A percentile compares a stretch with the other conserved stretches of the same genome.
Evolutionary conservation across 495 filamentous ascomycete species (phyloP).

Genomic region (Neurospora sp.): DNA sequence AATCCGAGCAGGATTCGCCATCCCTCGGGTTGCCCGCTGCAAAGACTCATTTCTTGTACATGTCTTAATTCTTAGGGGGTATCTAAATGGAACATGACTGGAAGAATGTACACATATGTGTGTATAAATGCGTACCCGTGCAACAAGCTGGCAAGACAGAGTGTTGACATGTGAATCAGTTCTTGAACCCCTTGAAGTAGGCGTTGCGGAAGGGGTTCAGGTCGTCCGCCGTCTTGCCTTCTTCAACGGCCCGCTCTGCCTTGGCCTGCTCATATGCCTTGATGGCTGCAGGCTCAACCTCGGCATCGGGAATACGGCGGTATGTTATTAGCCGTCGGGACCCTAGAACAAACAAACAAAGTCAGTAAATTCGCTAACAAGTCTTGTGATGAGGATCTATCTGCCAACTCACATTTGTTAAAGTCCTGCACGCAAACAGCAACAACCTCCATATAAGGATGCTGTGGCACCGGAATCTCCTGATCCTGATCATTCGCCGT

Average conservation of each 20-base stretch:
- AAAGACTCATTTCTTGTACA: constrained; percentile 12
- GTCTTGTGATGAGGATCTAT: neutral
- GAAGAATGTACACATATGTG: neutral
- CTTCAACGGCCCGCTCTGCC: constrained; percentile 11
- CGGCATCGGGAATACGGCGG: constrained; percentile 52
- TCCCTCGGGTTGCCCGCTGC: neutral
- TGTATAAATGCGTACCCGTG: neutral
- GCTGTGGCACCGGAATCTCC: constrained; percentile 65
- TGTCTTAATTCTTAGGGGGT: constrained; percentile 12
- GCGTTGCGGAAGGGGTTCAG: constrained; percentile 70
- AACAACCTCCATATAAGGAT: constrained; percentile 66
- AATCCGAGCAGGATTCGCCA: neutral
- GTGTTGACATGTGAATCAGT: neutral
- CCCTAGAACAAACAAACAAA: constrained; percentile 42
- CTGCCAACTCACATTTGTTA: constrained; percentile 56
- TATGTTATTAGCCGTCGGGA: constrained; percentile 82
- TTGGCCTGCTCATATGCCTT: constrained; percentile 27
- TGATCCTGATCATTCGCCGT: constrained; percentile 68
- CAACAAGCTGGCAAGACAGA: neutral
- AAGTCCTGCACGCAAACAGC: constrained; percentile 77
- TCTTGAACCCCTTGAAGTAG: constrained; percentile 40
- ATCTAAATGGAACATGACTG: constrained; percentile 11
- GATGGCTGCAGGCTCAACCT: constrained; percentile 32
- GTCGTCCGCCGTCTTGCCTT: constrained; percentile 53
- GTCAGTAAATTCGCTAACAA: neutral